phyloP scores from a whole-genome alignment of 192 early-diverging fungal genomes.

The Backusella morwellensis region DNA sequence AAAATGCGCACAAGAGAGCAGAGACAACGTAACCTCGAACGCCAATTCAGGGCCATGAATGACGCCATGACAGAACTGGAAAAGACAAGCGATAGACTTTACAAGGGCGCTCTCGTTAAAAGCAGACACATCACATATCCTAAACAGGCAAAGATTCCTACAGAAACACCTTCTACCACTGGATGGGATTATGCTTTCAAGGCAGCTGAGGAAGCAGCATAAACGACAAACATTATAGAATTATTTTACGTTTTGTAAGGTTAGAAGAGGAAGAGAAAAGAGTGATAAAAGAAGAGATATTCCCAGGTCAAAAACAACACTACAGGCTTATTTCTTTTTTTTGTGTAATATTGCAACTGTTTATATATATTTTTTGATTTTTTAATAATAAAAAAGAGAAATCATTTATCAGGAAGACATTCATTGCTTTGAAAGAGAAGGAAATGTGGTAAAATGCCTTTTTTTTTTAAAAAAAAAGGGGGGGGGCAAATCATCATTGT shows the following conservation, averaged over 20 bases:
- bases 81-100: conserved; percentile 54
- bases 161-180: conserved; percentile 66
- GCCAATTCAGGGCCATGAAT: conserved; percentile 63
- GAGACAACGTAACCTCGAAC: conserved; percentile 42
- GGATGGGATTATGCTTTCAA: conserved; percentile 68
- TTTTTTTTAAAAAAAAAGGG: neutral
- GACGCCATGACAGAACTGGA: conserved; percentile 66
- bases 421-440: neutral
- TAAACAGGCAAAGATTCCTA: conserved; percentile 69
- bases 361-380: neutral
- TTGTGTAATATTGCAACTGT: conserved; percentile 7
- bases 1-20: conserved; percentile 47
- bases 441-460: neutral
- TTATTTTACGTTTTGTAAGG: neutral
- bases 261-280: neutral
- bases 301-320: neutral
- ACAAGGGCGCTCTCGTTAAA: conserved; percentile 58
- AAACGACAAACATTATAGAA: neutral
- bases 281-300: neutral
- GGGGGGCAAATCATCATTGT: neutral
- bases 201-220: conserved; percentile 10
- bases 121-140: conserved; percentile 64
- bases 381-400: neutral
- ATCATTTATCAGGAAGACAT: neutral
- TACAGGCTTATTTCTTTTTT: neutral